Evolutionary conservation across 805 yeast species (phyloP).

Genomic region (Candida nemodendra): DNA sequence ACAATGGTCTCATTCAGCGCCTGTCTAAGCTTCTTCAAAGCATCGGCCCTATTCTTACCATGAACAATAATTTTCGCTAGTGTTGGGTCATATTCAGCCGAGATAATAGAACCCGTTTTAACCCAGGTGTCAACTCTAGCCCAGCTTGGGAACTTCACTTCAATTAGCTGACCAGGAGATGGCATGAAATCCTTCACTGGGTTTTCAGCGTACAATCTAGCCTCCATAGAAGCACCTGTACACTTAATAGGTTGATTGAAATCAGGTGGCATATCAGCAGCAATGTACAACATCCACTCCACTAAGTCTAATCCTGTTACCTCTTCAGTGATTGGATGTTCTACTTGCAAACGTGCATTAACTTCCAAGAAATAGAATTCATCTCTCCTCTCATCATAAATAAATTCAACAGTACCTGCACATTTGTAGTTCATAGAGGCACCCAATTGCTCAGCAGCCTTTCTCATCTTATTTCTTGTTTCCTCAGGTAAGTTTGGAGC

Average conservation of each 20-base stretch:
- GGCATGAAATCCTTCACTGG: conserved; percentile 95
- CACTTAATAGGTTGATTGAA: conserved; percentile 57
- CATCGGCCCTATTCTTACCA: conserved; percentile 85
- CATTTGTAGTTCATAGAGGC: conserved; percentile 84
- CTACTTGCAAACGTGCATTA: conserved; percentile 95
- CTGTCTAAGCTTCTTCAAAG: conserved; percentile 67
- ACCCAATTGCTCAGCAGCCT: conserved; percentile 82
- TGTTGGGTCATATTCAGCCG: conserved; percentile 96
- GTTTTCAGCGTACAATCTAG: conserved; percentile 93
- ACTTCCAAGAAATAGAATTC: conserved; percentile 95
- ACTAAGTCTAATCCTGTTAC: conserved; percentile 94
- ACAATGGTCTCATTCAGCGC: conserved; percentile 87
- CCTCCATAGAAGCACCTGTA: conserved; percentile 94
- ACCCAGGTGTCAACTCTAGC: conserved; percentile 97
- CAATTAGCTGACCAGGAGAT: conserved; percentile 90
- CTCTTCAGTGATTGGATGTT: conserved; percentile 95
- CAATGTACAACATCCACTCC: conserved; percentile 94
- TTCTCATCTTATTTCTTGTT: conserved; percentile 72
- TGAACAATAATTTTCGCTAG: conserved; percentile 95
- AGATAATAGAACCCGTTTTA: conserved; percentile 76
- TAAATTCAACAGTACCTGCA: conserved; percentile 97
- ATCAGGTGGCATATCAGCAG: conserved; percentile 86
- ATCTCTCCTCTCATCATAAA: conserved; percentile 81
- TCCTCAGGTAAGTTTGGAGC: conserved; percentile 88
- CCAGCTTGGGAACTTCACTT: conserved; percentile 82